phyloP scores from a whole-genome alignment of 176 grass and related monocot genomes.

The Eleusine indica region DNA sequence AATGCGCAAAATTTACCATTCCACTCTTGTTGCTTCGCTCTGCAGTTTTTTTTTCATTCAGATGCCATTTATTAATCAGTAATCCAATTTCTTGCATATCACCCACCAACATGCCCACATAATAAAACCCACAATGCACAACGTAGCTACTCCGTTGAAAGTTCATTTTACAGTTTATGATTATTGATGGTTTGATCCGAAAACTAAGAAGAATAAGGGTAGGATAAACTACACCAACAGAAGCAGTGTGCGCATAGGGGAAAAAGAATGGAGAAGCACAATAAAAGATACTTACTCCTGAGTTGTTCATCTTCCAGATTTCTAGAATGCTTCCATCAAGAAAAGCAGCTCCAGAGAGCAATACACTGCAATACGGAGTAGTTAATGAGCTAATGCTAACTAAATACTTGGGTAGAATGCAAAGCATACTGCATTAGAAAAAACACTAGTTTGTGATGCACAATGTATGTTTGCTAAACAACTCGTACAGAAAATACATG shows the following conservation, averaged over 20 bases:
- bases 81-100: not conserved
- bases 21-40: not conserved
- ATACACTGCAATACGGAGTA: constrained; percentile 48
- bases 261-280: not conserved
- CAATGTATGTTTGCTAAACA: not conserved
- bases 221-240: not conserved
- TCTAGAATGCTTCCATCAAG: constrained; percentile 60
- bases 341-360: constrained; percentile 62
- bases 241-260: not conserved
- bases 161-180: not conserved
- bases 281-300: constrained; percentile 45
- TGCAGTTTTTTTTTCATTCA: not conserved
- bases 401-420: constrained; percentile 4
- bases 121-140: not conserved
- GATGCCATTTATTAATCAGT: not conserved
- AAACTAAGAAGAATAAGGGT: constrained; percentile 14
- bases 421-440: not conserved
- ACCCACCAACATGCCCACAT: not conserved
- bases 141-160: constrained; percentile 8
- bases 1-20: not conserved
- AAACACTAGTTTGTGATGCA: constrained; percentile 16
- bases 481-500: not conserved
- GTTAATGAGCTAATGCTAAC: not conserved
- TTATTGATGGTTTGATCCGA: not conserved
- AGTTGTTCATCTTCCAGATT: constrained; percentile 70